Evolutionary conservation across 495 filamentous ascomycete species (phyloP).

Genomic region (Aspergillus biplanus): DNA sequence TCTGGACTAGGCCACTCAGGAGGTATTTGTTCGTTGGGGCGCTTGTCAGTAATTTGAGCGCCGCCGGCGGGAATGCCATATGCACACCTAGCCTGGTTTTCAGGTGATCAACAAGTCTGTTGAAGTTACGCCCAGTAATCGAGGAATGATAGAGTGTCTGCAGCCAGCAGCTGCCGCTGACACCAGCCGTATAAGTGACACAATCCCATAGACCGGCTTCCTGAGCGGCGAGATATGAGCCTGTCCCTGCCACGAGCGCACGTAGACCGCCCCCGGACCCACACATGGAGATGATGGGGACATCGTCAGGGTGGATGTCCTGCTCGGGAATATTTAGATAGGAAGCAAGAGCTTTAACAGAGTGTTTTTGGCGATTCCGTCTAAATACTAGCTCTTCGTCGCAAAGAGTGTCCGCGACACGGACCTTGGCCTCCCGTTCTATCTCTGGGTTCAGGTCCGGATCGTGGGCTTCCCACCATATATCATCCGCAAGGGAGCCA

Average conservation of each 20-base stretch:
- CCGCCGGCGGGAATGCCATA: conserved; percentile 87
- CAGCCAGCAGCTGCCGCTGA: conserved; percentile 94
- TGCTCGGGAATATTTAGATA: conserved; percentile 77
- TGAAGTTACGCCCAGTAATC: conserved; percentile 64
- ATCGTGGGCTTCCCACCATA: conserved; percentile 90
- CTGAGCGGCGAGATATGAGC: conserved; percentile 77
- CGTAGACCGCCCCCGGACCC: conserved; percentile 90
- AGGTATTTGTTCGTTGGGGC: conserved; percentile 93
- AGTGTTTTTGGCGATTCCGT: conserved; percentile 62
- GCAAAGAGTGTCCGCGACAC: conserved; percentile 82
- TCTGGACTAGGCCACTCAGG: conserved; percentile 85
- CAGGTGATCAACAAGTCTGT: conserved; percentile 75
- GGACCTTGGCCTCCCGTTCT: conserved; percentile 72
- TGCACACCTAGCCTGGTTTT: conserved; percentile 84
- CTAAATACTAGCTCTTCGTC: conserved; percentile 78
- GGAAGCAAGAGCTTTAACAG: conserved; percentile 70
- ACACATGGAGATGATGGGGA: conserved; percentile 89
- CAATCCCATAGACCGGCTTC: conserved; percentile 92
- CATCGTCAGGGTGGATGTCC: conserved; percentile 89
- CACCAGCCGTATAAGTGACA: conserved; percentile 90
- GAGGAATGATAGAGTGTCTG: conserved; percentile 90
- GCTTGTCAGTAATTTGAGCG: conserved; percentile 72
- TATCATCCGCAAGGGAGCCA: conserved; percentile 85
- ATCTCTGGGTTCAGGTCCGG: conserved; percentile 85
- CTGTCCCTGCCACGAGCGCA: conserved; percentile 85